Percentiles rank a stretch among this genome's conserved stretches.
Conservation (phyloP, 805 yeast species). For the Kurtzmaniella cleridarum region DNA sequence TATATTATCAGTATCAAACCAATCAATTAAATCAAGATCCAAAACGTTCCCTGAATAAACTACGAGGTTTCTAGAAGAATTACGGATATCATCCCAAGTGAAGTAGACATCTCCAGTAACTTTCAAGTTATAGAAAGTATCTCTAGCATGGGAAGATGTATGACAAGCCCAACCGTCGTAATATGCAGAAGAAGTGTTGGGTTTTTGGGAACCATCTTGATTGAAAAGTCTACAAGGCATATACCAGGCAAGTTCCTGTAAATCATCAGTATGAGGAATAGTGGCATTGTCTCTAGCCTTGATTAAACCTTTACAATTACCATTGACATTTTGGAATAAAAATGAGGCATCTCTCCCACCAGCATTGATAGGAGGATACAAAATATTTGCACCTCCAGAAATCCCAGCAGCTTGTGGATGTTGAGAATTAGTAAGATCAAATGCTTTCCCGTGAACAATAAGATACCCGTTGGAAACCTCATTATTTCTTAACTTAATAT, state of each 20-base stretch:
- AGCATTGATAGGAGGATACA: slow-evolving; percentile 82
- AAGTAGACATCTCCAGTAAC: slow-evolving; percentile 74
- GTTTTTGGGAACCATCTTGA: slow-evolving; percentile 66
- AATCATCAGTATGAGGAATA: slow-evolving; percentile 55
- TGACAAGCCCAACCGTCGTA: slow-evolving; percentile 92
- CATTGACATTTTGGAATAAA: slow-evolving; percentile 86
- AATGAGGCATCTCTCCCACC: slow-evolving; percentile 85
- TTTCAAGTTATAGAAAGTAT: slow-evolving; percentile 54
- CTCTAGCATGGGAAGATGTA: slow-evolving; percentile 65
- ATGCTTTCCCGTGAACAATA: slow-evolving; percentile 79
- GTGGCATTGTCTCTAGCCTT: slow-evolving; percentile 61
- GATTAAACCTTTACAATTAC: slow-evolving; percentile 78
- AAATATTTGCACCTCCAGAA: slow-evolving; percentile 58
- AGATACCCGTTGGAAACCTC: slow-evolving; percentile 57
- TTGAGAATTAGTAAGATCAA: slow-evolving; percentile 58
- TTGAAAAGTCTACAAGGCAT: slow-evolving; percentile 80
- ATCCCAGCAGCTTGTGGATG: slow-evolving; percentile 87
- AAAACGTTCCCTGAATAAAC: slow-evolving; percentile 88
- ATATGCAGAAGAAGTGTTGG: slow-evolving; percentile 57
- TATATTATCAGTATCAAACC: slow-evolving; percentile 68
- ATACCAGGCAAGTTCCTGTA: slow-evolving; percentile 81
- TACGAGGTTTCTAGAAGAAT: slow-evolving; percentile 66
- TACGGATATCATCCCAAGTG: slow-evolving; percentile 82
- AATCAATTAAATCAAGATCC: slow-evolving; percentile 69
- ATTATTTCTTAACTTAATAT: slow-evolving; percentile 49